These are phyloP conservation scores for Macadamia integrifolia DNA, from an alignment of 164 flowering plant genomes.

Conservation along the genomic window DNA sequence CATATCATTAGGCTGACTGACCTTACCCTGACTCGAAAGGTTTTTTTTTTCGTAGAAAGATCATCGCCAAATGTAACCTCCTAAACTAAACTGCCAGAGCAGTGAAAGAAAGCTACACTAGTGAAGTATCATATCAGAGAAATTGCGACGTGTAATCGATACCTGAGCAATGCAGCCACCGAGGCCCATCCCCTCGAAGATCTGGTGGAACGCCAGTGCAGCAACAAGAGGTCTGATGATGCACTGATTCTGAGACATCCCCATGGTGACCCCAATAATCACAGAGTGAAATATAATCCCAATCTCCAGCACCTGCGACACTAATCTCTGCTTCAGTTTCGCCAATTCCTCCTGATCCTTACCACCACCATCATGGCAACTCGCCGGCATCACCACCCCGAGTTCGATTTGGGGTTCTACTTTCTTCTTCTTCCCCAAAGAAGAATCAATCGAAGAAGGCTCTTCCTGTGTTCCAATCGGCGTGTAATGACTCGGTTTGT, in stretches of 20 bases:
- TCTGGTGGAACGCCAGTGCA: slow-evolving; percentile 71
- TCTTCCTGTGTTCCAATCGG: slow-evolving; percentile 29
- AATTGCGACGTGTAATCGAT: neutral
- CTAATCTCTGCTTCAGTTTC: slow-evolving; percentile 62
- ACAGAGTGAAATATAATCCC: slow-evolving; percentile 78
- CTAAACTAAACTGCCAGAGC: too few relatives aligned
- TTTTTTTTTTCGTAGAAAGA: too few relatives aligned
- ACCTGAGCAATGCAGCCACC: slow-evolving; percentile 93
- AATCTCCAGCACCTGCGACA: slow-evolving; percentile 68
- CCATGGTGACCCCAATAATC: slow-evolving; percentile 71
- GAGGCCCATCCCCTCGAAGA: slow-evolving; percentile 84
- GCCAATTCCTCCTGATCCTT: slow-evolving; percentile 29
- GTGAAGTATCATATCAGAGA: too few relatives aligned
- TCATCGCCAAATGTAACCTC: too few relatives aligned
- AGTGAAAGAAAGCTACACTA: too few relatives aligned
- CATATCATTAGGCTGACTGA: too few relatives aligned
- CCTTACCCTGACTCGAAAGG: too few relatives aligned
- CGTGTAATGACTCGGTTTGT: slow-evolving; percentile 18
- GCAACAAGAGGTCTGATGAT: slow-evolving; percentile 67
- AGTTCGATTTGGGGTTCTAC: neutral
- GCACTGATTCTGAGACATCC: slow-evolving; percentile 75
- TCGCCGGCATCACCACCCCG: neutral
- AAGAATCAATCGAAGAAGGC: too few relatives aligned
- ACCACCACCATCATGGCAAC: slow-evolving; percentile 1
- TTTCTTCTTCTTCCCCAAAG: slow-evolving; percentile 10